These are phyloP conservation scores for Protomyces inundatus DNA, from an alignment of 1,139 yeast genomes.

Conservation along the genomic window DNA sequence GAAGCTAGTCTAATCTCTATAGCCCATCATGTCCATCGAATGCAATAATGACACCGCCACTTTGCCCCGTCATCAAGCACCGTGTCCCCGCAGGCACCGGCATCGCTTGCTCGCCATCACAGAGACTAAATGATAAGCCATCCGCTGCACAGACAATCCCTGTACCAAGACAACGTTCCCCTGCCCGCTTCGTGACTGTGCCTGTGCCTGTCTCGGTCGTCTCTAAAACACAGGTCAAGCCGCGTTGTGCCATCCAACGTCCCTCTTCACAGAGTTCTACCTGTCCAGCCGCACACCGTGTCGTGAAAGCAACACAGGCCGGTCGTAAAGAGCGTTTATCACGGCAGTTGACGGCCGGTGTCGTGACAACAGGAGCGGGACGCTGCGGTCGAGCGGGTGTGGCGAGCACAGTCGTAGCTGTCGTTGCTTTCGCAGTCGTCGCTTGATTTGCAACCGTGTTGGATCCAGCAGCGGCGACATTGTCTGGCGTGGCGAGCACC, in stretches of 20 bases:
- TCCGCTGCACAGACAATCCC: conserved; percentile 8
- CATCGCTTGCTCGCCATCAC: neutral
- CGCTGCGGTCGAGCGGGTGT: neutral
- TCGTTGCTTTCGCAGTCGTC: neutral
- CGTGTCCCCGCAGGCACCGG: conserved; percentile 11
- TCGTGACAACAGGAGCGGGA: neutral
- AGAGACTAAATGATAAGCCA: conserved; percentile 3
- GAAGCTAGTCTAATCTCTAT: too few species aligned
- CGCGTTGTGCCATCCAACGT: neutral
- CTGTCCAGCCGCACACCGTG: conserved; percentile 1
- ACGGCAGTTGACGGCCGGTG: neutral
- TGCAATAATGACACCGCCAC: conserved; percentile 7
- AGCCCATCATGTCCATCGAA: neutral
- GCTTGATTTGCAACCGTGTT: neutral
- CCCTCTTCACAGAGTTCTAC: conserved; percentile 6
- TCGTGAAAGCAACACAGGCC: conserved; percentile 9
- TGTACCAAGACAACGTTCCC: conserved; percentile 1
- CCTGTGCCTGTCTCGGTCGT: too few species aligned
- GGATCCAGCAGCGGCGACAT: neutral
- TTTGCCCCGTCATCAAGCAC: neutral
- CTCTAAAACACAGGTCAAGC: neutral
- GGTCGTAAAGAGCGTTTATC: neutral
- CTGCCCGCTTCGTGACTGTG: too few species aligned
- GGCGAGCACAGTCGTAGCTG: neutral
- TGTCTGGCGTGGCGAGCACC: neutral